A percentile compares a stretch with the other conserved stretches of the same genome.
These are phyloP conservation scores for Candida endomychidarum DNA, from an alignment of 805 yeast species.

Conservation along the genomic window DNA sequence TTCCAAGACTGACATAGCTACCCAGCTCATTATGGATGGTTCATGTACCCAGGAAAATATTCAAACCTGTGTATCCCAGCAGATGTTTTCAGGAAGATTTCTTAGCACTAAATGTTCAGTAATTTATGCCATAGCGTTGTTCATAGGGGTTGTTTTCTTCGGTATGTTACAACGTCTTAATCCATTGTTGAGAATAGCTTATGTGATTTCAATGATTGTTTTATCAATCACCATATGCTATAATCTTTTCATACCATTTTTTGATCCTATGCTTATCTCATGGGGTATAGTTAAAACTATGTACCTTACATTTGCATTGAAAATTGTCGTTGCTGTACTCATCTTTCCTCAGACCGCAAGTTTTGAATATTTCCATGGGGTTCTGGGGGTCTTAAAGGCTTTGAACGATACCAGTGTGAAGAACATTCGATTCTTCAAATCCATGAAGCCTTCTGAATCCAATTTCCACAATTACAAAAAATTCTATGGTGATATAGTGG, in stretches of 20 bases:
- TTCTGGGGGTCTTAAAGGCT: slow-evolving; percentile 15
- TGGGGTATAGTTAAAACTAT: slow-evolving; percentile 23
- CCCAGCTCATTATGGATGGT: slow-evolving; percentile 24
- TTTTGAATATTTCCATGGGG: slow-evolving; percentile 20
- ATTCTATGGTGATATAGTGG: slow-evolving; percentile 19
- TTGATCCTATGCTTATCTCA: slow-evolving; percentile 23
- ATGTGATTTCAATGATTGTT: slow-evolving; percentile 23
- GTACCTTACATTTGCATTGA: slow-evolving; percentile 24
- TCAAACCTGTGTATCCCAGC: slow-evolving; percentile 18
- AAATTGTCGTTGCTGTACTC: slow-evolving; percentile 18
- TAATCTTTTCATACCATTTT: slow-evolving; percentile 26
- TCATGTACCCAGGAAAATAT: slow-evolving; percentile 22
- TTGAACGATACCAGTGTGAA: slow-evolving; percentile 18
- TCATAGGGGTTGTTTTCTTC: slow-evolving; percentile 22
- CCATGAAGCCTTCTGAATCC: slow-evolving; percentile 28
- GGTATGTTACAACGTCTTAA: slow-evolving; percentile 22
- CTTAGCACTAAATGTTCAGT: slow-evolving; percentile 24
- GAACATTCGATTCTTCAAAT: slow-evolving; percentile 22
- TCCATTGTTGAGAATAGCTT: slow-evolving; percentile 20
- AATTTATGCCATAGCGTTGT: slow-evolving; percentile 22
- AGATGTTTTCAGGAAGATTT: slow-evolving; percentile 28
- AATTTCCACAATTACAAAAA: slow-evolving; percentile 24
- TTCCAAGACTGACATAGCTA: slow-evolving; percentile 19
- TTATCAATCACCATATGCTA: slow-evolving; percentile 25
- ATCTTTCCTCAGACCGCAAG: slow-evolving; percentile 31